Evolutionary conservation across 1,139 yeast species (phyloP).

Genomic region (Zygoascus sp.): DNA sequence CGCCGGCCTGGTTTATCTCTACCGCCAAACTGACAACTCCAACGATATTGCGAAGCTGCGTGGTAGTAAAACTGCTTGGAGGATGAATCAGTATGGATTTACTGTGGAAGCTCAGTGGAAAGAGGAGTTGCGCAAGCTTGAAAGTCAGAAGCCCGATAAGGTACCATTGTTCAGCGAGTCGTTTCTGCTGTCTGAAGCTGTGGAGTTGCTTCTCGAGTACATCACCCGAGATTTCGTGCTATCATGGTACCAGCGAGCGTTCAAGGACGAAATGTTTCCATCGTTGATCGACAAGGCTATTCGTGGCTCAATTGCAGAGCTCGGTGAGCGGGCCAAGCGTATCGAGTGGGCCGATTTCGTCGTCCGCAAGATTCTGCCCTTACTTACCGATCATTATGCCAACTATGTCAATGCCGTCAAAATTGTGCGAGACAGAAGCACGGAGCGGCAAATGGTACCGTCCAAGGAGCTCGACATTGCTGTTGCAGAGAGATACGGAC

Average conservation of each 20-base stretch:
- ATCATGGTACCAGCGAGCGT: constrained; percentile 58
- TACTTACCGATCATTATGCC: constrained; percentile 60
- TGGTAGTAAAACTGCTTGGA: constrained; percentile 11
- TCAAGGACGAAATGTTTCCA: constrained; percentile 49
- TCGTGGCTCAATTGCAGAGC: constrained; percentile 38
- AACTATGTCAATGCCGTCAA: constrained; percentile 51
- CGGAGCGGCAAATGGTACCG: constrained; percentile 35
- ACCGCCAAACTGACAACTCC: constrained; percentile 19
- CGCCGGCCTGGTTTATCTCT: constrained; percentile 17
- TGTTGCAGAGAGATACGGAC: constrained; percentile 59
- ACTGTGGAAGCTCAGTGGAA: constrained; percentile 22
- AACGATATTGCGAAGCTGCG: constrained; percentile 8
- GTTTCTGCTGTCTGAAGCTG: constrained; percentile 48
- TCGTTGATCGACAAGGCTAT: constrained; percentile 50
- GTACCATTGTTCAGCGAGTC: constrained; percentile 44
- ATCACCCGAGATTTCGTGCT: constrained; percentile 58
- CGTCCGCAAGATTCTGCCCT: constrained; percentile 57
- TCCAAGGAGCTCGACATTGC: constrained; percentile 50
- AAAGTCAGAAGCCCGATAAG: constrained; percentile 23
- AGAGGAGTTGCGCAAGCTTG: constrained; percentile 21
- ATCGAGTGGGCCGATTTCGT: constrained; percentile 56
- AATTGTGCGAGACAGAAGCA: constrained; percentile 28
- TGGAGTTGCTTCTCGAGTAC: constrained; percentile 50
- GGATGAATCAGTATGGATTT: constrained; percentile 22
- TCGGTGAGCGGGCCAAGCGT: constrained; percentile 42